Percentiles rank a stretch among this genome's conserved stretches.
phyloP scores from a whole-genome alignment of 192 early-diverging fungal genomes.

The Spizellomyces sp. region DNA sequence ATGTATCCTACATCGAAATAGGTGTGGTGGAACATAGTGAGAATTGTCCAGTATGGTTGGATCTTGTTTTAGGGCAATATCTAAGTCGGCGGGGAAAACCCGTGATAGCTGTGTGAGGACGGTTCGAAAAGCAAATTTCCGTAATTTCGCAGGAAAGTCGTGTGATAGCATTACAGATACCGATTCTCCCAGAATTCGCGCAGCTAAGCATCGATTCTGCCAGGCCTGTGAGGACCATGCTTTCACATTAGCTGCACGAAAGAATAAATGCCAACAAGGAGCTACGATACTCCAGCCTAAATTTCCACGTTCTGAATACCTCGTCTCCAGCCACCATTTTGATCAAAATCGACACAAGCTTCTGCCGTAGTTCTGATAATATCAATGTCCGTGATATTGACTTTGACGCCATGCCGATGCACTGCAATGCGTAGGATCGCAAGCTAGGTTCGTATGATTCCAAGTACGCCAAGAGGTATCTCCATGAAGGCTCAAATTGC shows the following conservation, averaged over 20 bases:
- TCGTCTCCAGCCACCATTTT: conserved; percentile 28
- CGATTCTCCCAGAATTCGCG: conserved; percentile 21
- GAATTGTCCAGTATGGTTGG: conserved; percentile 30
- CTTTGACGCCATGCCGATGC: conserved; percentile 18
- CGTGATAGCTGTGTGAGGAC: conserved; percentile 29
- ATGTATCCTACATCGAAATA: conserved; percentile 33
- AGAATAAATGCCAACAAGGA: no score
- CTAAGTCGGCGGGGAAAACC: conserved; percentile 42
- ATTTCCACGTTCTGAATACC: neutral
- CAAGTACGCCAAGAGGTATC: conserved; percentile 15
- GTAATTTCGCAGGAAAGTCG: conserved; percentile 21
- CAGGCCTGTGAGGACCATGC: conserved; percentile 3
- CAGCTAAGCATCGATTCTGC: conserved; percentile 25
- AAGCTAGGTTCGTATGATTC: conserved; percentile 28
- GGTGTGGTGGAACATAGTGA: conserved; percentile 31
- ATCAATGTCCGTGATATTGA: conserved; percentile 26
- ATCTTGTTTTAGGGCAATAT: conserved; percentile 4
- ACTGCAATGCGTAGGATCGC: conserved; percentile 26
- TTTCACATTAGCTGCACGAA: no score
- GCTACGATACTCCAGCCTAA: no score
- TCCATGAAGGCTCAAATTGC: conserved; percentile 28
- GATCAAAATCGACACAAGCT: conserved; percentile 24
- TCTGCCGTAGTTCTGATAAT: neutral
- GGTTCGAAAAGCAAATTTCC: conserved; percentile 35
- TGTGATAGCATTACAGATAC: conserved; percentile 2